Base-by-base conservation (phyloP, 2,329 filamentous ascomycete species). In the Coniochaeta sp. region DNA sequence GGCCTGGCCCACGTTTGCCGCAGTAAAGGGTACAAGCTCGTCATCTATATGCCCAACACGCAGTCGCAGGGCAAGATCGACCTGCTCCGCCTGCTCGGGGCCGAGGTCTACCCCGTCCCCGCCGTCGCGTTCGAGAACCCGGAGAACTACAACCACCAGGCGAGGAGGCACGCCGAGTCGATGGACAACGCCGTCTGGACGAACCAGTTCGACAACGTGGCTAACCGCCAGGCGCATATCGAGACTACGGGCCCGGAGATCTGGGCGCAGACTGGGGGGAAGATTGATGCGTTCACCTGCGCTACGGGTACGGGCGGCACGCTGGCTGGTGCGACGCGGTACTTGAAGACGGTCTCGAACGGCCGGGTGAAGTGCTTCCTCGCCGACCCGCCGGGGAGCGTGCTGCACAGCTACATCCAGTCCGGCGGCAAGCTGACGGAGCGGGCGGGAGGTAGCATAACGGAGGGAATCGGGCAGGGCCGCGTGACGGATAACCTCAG, bases 1-100 rank as follows among this genome's bases (percentile, higher is more conserved):
- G 94, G 94, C 1, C 86, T 99, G 40, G 94, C 94, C 18, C 94
- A 97, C 72, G 94, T 99, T 52, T 97, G 94, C 74, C 83, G 92
- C 55, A 89, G 86, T 32, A 87, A 86, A 62, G 94, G 92, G 35
- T 97, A 99, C 79, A 87, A 87, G 67, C 84, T 96, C 49, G 91
- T 97, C 65, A 99, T 99, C 67, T 99, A 97, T 82, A 97, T 99
- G 94, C 94, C 94, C 62, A 88, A 99, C 77, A 97, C 92, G 48
- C 94, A 97, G 74, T 95, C 91, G 18, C 92, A 96, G 73, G 94
- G 91, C 67, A 99, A 99, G 77, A 89, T 99, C 66, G 94, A 97
- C 69, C 79, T 99, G 50, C 76, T 99, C 57, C 81, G 92, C 8
- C 77, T 97, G 31, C 81, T 99, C 9, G 94, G 94, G 58, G 94